Evolutionary conservation across 495 filamentous ascomycete genomes (phyloP).

Genomic region (Chaetomium fimeti): DNA sequence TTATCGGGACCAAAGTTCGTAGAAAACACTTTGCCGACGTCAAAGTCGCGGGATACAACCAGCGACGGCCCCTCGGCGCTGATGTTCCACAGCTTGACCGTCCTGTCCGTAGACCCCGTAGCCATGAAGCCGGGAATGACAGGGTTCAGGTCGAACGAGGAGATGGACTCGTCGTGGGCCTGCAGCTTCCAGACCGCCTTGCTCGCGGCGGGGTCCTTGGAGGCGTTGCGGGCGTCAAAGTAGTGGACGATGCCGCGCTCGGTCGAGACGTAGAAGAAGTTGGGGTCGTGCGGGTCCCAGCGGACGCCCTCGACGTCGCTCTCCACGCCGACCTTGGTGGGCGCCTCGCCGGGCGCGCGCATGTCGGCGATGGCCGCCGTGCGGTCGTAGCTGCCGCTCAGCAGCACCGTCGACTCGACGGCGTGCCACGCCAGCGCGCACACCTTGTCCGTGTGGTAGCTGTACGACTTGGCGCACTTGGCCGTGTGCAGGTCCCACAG

Average conservation of each 20-base stretch:
- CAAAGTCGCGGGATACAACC: slow-evolving; percentile 87
- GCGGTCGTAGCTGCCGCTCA: slow-evolving; percentile 92
- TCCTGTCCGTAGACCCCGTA: slow-evolving; percentile 88
- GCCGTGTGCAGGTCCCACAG: slow-evolving; percentile 93
- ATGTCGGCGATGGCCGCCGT: slow-evolving; percentile 90
- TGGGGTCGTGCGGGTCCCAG: slow-evolving; percentile 90
- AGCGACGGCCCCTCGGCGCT: slow-evolving; percentile 74
- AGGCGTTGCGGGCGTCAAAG: slow-evolving; percentile 72
- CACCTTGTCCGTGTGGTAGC: slow-evolving; percentile 89
- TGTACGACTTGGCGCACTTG: slow-evolving; percentile 92
- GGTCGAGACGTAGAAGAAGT: slow-evolving; percentile 93
- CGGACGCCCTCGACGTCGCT: slow-evolving; percentile 88
- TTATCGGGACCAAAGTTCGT: slow-evolving; percentile 83
- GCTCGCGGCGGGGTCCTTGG: slow-evolving; percentile 63
- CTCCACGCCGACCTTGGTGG: slow-evolving; percentile 84
- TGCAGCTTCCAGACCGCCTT: slow-evolving; percentile 92
- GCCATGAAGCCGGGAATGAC: slow-evolving; percentile 87
- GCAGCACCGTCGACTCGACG: slow-evolving; percentile 76
- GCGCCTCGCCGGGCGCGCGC: slow-evolving; percentile 77
- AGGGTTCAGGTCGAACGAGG: slow-evolving; percentile 89
- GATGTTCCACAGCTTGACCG: slow-evolving; percentile 96
- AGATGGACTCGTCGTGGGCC: slow-evolving; percentile 91
- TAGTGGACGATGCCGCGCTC: slow-evolving; percentile 87
- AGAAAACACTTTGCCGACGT: slow-evolving; percentile 92
- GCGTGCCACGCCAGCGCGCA: slow-evolving; percentile 94